A percentile compares a stretch with the other conserved stretches of the same genome.
phyloP scores from a whole-genome alignment of 2,329 filamentous ascomycete species.

The Colletotrichum sp. region DNA sequence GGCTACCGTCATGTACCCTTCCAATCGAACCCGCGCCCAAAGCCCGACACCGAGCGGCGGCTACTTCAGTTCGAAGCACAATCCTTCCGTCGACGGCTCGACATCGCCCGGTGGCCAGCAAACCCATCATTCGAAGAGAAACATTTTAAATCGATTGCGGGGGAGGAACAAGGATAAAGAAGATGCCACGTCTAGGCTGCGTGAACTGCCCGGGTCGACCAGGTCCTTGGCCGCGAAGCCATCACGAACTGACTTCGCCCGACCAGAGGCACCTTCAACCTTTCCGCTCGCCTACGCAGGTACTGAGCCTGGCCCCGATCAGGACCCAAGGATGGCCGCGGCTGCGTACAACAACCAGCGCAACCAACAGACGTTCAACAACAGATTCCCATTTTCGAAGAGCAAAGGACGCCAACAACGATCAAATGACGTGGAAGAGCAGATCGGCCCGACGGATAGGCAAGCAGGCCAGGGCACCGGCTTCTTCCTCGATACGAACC shows the following conservation, averaged over 20 bases:
- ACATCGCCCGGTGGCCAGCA: constrained; percentile 55
- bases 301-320: constrained; percentile 32
- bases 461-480: constrained; percentile 53
- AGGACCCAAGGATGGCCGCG: constrained; percentile 26
- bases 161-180: constrained; percentile 62
- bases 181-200: constrained; percentile 48
- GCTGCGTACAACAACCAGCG: constrained; percentile 29
- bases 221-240: constrained; percentile 57
- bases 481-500: constrained; percentile 85
- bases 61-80: constrained; percentile 52
- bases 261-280: constrained; percentile 42
- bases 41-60: constrained; percentile 82
- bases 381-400: constrained; percentile 68
- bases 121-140: constrained; percentile 51
- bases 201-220: constrained; percentile 56
- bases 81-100: constrained; percentile 54
- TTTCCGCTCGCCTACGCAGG: constrained; percentile 34
- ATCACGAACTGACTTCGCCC: constrained; percentile 52
- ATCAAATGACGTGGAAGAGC: constrained; percentile 60
- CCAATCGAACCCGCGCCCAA: constrained; percentile 65
- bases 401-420: constrained; percentile 51
- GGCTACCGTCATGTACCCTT: constrained; percentile 46
- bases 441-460: constrained; percentile 65
- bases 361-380: constrained; percentile 61
- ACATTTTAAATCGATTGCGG: constrained; percentile 53